Base-by-base conservation (phyloP, 352 stramenopile species). In the Hyaloperonospora arabidopsidis region DNA sequence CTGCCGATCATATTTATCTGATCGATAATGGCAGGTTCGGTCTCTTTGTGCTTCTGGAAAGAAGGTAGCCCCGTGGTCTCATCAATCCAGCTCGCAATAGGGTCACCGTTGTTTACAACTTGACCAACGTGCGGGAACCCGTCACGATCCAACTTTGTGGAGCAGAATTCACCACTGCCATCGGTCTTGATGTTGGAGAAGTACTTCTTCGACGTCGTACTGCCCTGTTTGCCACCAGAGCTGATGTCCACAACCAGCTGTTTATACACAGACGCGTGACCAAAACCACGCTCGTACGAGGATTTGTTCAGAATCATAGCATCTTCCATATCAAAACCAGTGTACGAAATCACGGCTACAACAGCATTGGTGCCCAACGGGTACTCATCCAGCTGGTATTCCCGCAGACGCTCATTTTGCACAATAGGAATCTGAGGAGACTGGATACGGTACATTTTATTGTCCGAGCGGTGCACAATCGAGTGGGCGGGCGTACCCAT, bases 261-360 rank as follows among this genome's bases (percentile, higher is more conserved):
- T 71, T 99, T 99, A 82, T 99, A 99, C 49, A 99, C 95, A 21
- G 83, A 96, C 10, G 93, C 96, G 68, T 99, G 95, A 5, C 44
- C 96, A 77, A 99, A 99, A 36, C 97, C 97, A 48, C 97, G 83
- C 61, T 99, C 96, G 64, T 98, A 99, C 10, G 93, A 95, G 25
- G 85, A 93, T 79, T 99, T 99, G 82, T 99, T 99, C 15, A 99
- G 74, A 73, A 99, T 99, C 94, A 99, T 99, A 49, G 96, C 95
- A 83, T 99, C 97, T 74, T 98, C 96, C 87, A 97, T 96, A 64
- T 97, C 88, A 62, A 95, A 97, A 39, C 89, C 84, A 19, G 97
- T 99, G 81, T 99, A 99, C 61, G 93, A 98, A 53, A 99, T 97
- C 44, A 99, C 97, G 28, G 97, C 97, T 23, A 99, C 97, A 25